Evolutionary conservation across 1,139 yeast genomes (phyloP), one percentile per base, ranked within the genome.

Genomic region (Diutina sp.): DNA sequence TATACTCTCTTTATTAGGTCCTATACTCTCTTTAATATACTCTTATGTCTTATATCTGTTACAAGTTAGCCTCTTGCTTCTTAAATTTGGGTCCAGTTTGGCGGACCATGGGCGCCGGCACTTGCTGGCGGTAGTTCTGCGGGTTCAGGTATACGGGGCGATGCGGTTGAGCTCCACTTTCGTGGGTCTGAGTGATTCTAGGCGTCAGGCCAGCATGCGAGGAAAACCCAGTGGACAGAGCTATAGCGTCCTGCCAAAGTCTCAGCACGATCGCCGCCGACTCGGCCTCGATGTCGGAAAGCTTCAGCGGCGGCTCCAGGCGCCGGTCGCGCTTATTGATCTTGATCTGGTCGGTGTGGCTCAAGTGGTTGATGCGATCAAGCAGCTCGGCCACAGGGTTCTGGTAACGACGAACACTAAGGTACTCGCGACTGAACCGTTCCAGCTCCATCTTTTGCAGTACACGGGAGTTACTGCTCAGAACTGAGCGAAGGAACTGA

Each of bases 331-430:
- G 35, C 32, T 50, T 50, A 11, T 32, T 18, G n/a, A 50, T 50
- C 8, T 50, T 50, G 29, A 50, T 50, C 45, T 50, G 53, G n/a
- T 50, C 53, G 29, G 44, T 32, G 18, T 50, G 53, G 14, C 9
- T 18, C 9, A 50, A 55, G 46, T 56, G 55, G 32, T 68, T 70
- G 28, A 74, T 64, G 60, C 93, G 70, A 53, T 76, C 73, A 51
- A 87, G 69, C 11, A 89, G 78, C 57, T 83, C 87, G 1, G 80
- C 79, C 4, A 87, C 71, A 0, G 96, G 96, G 60, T 87, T 87
- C 47, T 73, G 71, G 66, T 85, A 81, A 60, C 95, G 74, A 62
- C 90, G 72, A 0, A 86, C 85, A 61, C 83, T 86, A 57, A 84
- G 72, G 62, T 84, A 87, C 64, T 88, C 96, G 60, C 90, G 73